phyloP scores from a whole-genome alignment of 148 eudicot species.

The Persicaria maculosa region DNA sequence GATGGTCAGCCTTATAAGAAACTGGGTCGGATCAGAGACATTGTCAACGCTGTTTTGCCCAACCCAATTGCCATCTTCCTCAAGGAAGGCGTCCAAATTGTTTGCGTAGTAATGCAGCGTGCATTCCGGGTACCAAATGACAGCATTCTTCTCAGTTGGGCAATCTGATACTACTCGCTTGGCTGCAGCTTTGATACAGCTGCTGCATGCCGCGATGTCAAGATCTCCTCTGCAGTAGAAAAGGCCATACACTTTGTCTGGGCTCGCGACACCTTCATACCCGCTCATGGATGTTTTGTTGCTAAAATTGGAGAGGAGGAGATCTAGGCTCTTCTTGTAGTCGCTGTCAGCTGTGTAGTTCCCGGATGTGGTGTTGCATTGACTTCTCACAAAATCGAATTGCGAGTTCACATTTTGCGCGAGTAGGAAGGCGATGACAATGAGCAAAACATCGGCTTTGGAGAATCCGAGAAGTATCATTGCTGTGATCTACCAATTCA shows the following conservation, averaged over 20 bases:
- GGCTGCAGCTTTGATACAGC: neutral
- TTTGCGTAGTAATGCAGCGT: neutral
- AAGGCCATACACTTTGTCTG: neutral
- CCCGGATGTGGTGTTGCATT: neutral
- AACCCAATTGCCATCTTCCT: neutral
- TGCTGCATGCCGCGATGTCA: neutral
- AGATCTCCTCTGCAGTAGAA: slow-evolving; percentile 1
- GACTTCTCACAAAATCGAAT: neutral
- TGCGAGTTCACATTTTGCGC: neutral
- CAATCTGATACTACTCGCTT: neutral
- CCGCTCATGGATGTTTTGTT: neutral
- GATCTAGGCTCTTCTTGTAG: neutral
- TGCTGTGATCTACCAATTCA: neutral
- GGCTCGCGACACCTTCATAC: no score
- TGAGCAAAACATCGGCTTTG: neutral
- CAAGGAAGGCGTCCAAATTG: neutral
- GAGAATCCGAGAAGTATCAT: neutral
- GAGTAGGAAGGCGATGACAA: neutral
- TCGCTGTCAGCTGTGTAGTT: neutral
- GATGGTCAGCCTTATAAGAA: neutral
- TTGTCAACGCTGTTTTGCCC: neutral
- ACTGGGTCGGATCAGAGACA: neutral
- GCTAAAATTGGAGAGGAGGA: neutral
- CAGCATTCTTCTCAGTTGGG: neutral
- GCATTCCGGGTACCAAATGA: neutral